Evolutionary conservation across 345 rosid genomes (phyloP).

Genomic region (Sapria himalayana): DNA sequence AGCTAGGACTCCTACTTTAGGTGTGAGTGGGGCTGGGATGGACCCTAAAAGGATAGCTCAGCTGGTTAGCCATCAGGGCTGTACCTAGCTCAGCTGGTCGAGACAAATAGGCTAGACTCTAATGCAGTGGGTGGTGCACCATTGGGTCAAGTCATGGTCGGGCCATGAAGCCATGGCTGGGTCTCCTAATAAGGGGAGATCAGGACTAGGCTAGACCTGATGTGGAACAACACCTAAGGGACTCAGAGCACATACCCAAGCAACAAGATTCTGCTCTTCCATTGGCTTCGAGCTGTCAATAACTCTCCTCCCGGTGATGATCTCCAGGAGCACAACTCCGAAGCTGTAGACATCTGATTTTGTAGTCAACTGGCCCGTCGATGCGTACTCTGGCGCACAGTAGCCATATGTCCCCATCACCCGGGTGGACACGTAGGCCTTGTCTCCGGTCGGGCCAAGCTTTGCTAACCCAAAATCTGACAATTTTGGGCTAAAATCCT

Average conservation of each 20-base stretch:
- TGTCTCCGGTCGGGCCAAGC: conserved; percentile 56
- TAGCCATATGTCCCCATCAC: conserved; percentile 85
- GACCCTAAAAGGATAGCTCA: too few species aligned
- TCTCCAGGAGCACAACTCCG: conserved; percentile 62
- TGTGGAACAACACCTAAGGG: too few species aligned
- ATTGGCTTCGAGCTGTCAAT: conserved; percentile 39
- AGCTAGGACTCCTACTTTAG: too few species aligned
- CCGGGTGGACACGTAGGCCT: conserved; percentile 55
- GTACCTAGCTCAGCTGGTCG: too few species aligned
- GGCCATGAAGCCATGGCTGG: too few species aligned
- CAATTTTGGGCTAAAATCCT: conserved; percentile 43
- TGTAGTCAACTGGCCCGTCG: conserved; percentile 42
- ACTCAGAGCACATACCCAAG: conserved; percentile 27
- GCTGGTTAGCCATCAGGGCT: too few species aligned
- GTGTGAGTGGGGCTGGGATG: too few species aligned
- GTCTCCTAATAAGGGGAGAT: too few species aligned
- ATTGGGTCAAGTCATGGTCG: too few species aligned
- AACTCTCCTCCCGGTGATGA: conserved; percentile 69
- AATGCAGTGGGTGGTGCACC: too few species aligned
- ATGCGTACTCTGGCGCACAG: conserved; percentile 64
- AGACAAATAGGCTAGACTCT: too few species aligned
- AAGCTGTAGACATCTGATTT: conserved; percentile 76
- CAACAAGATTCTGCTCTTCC: conserved; percentile 45
- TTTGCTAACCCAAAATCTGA: conserved; percentile 80
- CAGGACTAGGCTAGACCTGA: too few species aligned